Evolutionary conservation across 495 filamentous ascomycete species (phyloP), one percentile per base, ranked within the genome.

Genomic region (Thozetella sp.): DNA sequence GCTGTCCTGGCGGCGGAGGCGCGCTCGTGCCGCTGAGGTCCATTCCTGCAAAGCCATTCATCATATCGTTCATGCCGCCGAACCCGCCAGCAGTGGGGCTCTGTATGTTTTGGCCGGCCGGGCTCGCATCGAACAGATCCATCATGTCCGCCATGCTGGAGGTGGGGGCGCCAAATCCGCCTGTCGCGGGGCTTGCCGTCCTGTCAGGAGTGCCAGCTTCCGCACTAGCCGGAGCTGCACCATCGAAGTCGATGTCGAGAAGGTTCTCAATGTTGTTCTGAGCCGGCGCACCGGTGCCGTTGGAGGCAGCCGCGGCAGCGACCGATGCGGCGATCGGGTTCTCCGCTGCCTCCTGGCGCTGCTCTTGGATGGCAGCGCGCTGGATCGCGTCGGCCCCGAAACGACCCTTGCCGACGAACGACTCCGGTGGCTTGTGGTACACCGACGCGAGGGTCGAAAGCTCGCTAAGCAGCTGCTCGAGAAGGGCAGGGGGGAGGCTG

Each of bases 381-480:
- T 98, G 95, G 66, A 98, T 92, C 54, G 92, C 93, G 68, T 97
- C 94, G 43, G 94, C 93, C 54, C 93, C 93, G 64, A 91, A 97
- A 25, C 94, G 87, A 58, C 95, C 95, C 69, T 96, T 91, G 64
- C 95, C 96, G 57, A 98, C 88, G 78, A 99, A 98, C 3, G 93
- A 93, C 78, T 95, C 92, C 37, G 95, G 92, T 17, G 93, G 93
- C 76, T 97, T 98, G 83, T 98, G 95, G 76, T 99, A 99, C n/a
- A 99, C 95, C 13, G 94, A 97, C 1, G 95, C 93, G 22, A 99
- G 86, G 13, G 96, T 97, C n/a, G 93, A 97, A 15, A 99, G 86
- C 72, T 98, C 93, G 3, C 80, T 81, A 13, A 98, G 86, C 2
- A 99, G 86, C 64, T 92, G 86, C 26, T 98, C 93, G 19, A 99